Evolutionary conservation across 75 land plant genomes (phyloP).

Genomic region (Ceratopteris richardii): DNA sequence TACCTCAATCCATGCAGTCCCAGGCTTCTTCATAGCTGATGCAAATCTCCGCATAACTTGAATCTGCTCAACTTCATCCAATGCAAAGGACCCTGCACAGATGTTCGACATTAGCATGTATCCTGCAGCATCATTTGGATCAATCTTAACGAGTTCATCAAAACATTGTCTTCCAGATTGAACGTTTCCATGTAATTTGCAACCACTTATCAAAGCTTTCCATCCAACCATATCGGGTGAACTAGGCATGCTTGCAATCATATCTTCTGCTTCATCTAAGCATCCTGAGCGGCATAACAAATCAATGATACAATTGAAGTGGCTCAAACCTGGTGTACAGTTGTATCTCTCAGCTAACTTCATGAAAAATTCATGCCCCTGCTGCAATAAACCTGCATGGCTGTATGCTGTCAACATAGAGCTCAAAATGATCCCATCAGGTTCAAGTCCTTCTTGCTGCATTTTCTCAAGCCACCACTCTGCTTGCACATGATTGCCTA

Average conservation of each 20-base stretch:
- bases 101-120: constrained; percentile 48
- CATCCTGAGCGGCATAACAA: constrained; percentile 43
- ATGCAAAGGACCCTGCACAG: constrained; percentile 40
- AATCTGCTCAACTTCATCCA: constrained; percentile 35
- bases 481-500: constrained; percentile 33
- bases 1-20: constrained; percentile 45
- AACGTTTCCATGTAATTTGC: constrained; percentile 24
- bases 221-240: constrained; percentile 31
- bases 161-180: constrained; percentile 31
- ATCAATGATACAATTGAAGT: constrained; percentile 53
- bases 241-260: constrained; percentile 33
- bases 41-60: constrained; percentile 19
- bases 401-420: constrained; percentile 14
- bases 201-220: constrained; percentile 51
- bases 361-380: constrained; percentile 9
- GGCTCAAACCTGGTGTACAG: constrained; percentile 29
- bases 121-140: constrained; percentile 34
- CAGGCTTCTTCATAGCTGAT: constrained; percentile 28
- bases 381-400: constrained; percentile 13
- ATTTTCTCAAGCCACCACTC: constrained; percentile 24
- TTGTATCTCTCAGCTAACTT: constrained; percentile 11
- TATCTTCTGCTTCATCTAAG: constrained; percentile 41
- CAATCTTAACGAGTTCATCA: constrained; percentile 19
- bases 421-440: constrained; percentile 7
- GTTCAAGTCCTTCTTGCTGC: constrained; percentile 10